phyloP scores from a whole-genome alignment of 2,329 filamentous ascomycete genomes.

The Cordyceps farinosa region DNA sequence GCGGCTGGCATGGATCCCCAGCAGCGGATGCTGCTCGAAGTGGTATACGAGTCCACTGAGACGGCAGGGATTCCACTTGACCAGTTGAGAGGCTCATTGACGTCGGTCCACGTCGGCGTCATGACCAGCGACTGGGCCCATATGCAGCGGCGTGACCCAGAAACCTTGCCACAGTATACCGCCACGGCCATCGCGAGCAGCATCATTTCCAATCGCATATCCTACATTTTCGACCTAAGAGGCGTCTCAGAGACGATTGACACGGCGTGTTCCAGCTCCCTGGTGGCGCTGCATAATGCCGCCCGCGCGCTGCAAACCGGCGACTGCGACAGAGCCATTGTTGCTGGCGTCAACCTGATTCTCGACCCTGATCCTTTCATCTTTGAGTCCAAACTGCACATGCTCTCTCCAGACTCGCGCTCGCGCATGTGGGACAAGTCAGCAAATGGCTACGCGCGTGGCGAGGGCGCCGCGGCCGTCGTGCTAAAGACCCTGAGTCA shows the following conservation, averaged over 20 bases:
- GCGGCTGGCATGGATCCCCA: slow-evolving; percentile 35
- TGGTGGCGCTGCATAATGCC: slow-evolving; percentile 46
- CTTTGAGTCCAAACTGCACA: slow-evolving; percentile 41
- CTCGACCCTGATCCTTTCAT: slow-evolving; percentile 20
- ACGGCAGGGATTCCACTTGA: slow-evolving; percentile 15
- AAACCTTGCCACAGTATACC: slow-evolving; percentile 2
- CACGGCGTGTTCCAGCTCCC: slow-evolving; percentile 47
- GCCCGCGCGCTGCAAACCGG: slow-evolving; percentile 43
- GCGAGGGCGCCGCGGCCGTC: slow-evolving; percentile 46
- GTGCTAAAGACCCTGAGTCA: slow-evolving; percentile 43
- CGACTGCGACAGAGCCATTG: slow-evolving; percentile 41
- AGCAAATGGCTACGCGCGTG: slow-evolving; percentile 50
- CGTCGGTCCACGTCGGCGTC: slow-evolving; percentile 24
- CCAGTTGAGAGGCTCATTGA: slow-evolving; percentile 1
- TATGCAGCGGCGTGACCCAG: slow-evolving; percentile 25
- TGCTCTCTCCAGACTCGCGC: slow-evolving; percentile 29
- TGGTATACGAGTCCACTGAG: slow-evolving; percentile 31
- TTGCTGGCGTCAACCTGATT: slow-evolving; percentile 21
- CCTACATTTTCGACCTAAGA: slow-evolving; percentile 49
- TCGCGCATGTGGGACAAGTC: slow-evolving; percentile 38
- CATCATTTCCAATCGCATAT: slow-evolving; percentile 43
- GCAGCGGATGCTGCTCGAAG: slow-evolving; percentile 30
- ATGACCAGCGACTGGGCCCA: slow-evolving; percentile 29
- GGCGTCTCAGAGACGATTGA: slow-evolving; percentile 49
- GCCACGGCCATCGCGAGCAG: slow-evolving; percentile 23